phyloP scores from a whole-genome alignment of 1,139 yeast genomes.

The Candida sanyaensis region DNA sequence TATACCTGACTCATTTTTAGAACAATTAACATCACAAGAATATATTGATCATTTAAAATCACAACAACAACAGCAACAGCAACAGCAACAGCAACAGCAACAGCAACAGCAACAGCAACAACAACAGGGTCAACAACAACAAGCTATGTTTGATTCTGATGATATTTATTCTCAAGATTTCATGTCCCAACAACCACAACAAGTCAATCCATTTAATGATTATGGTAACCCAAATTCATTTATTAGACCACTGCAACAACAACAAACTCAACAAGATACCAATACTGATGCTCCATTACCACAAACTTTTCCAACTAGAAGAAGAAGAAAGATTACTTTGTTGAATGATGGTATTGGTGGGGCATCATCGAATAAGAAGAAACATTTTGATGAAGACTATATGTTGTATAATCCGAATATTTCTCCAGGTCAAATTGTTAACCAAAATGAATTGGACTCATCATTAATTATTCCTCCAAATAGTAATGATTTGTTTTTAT shows the following conservation, averaged over 20 bases:
- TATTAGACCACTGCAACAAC: slow-evolving; percentile 21
- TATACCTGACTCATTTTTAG: slow-evolving; percentile 34
- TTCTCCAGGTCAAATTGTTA: slow-evolving; percentile 44
- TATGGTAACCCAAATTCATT: slow-evolving; percentile 42
- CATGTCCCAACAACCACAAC: slow-evolving; percentile 5
- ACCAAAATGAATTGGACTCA: slow-evolving; percentile 25
- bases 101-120: too few species aligned
- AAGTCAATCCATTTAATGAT: slow-evolving; percentile 34
- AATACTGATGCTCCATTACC: slow-evolving; percentile 14
- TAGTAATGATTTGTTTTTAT: slow-evolving; percentile 6
- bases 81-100: slow-evolving; percentile 13
- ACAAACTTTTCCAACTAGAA: slow-evolving; percentile 21
- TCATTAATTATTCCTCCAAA: slow-evolving; percentile 30
- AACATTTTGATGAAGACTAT: slow-evolving; percentile 36
- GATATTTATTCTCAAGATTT: slow-evolving; percentile 5
- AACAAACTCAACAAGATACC: slow-evolving; percentile 15
- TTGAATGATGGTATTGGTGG: slow-evolving; percentile 19
- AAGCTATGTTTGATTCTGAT: slow-evolving; percentile 1
- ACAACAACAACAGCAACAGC: slow-evolving; percentile 13
- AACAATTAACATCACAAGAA: slow-evolving; percentile 20
- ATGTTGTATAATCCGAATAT: slow-evolving; percentile 45
- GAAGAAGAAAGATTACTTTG: slow-evolving; percentile 38
- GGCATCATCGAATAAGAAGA: slow-evolving; percentile 17
- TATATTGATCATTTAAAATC: slow-evolving; percentile 11
- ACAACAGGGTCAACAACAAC: too few species aligned